phyloP scores from a whole-genome alignment of 371 early-diverging fungal species.

The Zancudomyces culisetae region DNA sequence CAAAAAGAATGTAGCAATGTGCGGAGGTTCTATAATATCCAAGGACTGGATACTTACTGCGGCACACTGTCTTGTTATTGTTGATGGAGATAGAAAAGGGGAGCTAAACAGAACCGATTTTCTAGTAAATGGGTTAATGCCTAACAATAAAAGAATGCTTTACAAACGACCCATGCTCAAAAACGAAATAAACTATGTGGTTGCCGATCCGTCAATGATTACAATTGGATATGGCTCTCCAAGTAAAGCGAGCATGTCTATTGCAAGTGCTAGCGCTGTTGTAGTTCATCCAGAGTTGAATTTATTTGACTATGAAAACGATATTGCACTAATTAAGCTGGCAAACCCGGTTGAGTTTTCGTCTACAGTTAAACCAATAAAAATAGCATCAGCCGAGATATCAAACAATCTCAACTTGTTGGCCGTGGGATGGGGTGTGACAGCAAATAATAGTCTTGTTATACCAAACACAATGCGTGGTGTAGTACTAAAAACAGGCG shows the following conservation, averaged over 20 bases:
- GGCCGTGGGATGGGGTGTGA: constrained; percentile 25
- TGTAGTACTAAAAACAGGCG: constrained; percentile 11
- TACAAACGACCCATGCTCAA: not conserved
- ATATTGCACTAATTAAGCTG: constrained; percentile 16
- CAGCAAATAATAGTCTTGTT: not conserved
- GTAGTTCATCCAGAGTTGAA: constrained; percentile 8
- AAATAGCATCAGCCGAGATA: constrained; percentile 7
- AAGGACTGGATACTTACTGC: constrained; percentile 23
- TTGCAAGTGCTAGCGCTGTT: not conserved
- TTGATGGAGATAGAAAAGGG: not conserved
- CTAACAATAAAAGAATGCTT: not conserved
- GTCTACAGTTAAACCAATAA: constrained; percentile 6
- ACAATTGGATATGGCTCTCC: not conserved
- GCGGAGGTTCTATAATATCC: constrained; percentile 25
- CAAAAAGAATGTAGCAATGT: constrained; percentile 6
- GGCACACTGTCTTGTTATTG: constrained; percentile 24
- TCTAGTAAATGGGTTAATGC: not conserved
- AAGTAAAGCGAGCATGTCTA: not conserved
- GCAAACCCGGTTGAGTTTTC: not conserved
- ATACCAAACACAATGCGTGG: constrained; percentile 7
- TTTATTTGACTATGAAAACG: constrained; percentile 5
- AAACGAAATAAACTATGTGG: not conserved
- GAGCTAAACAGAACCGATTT: not conserved
- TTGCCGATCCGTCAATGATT: not conserved
- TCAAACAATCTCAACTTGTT: not conserved